A percentile compares a stretch with the other conserved stretches of the same genome.
Evolutionary conservation across 768 basidiomycete species (phyloP).

Genomic region (Suillus decipiens): DNA sequence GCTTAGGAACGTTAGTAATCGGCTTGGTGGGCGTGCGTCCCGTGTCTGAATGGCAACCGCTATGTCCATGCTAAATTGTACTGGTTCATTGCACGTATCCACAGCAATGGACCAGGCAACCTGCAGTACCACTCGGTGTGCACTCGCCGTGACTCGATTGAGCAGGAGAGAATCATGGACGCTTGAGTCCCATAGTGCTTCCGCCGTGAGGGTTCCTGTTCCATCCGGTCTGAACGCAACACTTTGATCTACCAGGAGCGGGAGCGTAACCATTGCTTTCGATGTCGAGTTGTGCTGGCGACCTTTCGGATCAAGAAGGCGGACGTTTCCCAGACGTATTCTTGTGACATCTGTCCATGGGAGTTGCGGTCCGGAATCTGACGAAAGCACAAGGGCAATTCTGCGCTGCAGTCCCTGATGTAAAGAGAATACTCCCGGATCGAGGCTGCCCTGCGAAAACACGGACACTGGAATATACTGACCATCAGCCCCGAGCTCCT

Average conservation of each 20-base stretch:
- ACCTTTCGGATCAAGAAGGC: constrained; percentile 83
- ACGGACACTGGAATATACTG: constrained; percentile 84
- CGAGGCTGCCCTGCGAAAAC: constrained; percentile 68
- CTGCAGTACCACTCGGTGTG: constrained; percentile 80
- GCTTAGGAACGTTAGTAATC: constrained; percentile 73
- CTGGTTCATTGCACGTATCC: constrained; percentile 81
- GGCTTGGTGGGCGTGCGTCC: constrained; percentile 82
- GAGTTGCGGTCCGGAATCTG: constrained; percentile 86
- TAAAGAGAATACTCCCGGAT: constrained; percentile 83
- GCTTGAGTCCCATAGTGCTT: constrained; percentile 92
- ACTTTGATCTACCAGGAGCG: constrained; percentile 68
- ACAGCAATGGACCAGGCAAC: constrained; percentile 77
- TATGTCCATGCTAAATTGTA: constrained; percentile 88
- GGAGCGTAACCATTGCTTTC: constrained; percentile 69
- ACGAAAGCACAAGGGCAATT: constrained; percentile 72
- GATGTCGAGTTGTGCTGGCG: constrained; percentile 78
- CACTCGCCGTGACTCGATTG: constrained; percentile 78
- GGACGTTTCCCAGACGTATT: constrained; percentile 79
- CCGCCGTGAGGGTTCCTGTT: constrained; percentile 65
- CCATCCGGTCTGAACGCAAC: constrained; percentile 85
- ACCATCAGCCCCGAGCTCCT: constrained; percentile 84
- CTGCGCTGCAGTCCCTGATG: constrained; percentile 94
- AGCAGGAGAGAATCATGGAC: constrained; percentile 83
- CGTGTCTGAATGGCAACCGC: constrained; percentile 82
- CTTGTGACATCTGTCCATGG: constrained; percentile 83